Evolutionary conservation across 2,329 filamentous ascomycete species (phyloP).

Genomic region (Leptographium procerum): DNA sequence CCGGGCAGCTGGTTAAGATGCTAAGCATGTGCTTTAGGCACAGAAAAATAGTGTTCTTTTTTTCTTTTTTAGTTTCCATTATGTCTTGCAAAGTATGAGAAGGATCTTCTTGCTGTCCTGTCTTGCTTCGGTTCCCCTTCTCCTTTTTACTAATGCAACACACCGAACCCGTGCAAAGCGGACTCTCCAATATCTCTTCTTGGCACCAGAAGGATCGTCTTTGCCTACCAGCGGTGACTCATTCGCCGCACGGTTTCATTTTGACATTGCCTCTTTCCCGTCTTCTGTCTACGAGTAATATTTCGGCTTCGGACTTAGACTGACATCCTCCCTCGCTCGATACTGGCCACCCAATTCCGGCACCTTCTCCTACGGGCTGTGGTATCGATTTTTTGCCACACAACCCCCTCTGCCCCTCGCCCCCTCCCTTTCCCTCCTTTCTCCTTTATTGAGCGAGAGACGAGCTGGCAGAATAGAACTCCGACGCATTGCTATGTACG

Average conservation of each 20-base stretch:
- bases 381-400: background rate
- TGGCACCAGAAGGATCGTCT: background rate
- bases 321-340: background rate
- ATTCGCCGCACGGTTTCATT: background rate
- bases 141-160: too few relatives aligned
- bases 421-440: too few relatives aligned
- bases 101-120: too few relatives aligned
- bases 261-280: background rate
- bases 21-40: too few relatives aligned
- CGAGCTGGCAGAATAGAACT: background rate
- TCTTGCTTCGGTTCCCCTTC: too few relatives aligned
- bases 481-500: background rate
- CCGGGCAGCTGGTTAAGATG: background rate
- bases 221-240: background rate
- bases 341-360: background rate
- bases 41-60: background rate
- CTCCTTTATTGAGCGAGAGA: background rate
- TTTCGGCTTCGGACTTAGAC: background rate
- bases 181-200: background rate
- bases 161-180: too few relatives aligned
- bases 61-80: background rate
- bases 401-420: background rate
- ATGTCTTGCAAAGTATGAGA: background rate
- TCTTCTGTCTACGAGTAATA: background rate
- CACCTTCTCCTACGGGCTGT: background rate